These are phyloP conservation scores for Spinellus fusiger DNA, from an alignment of 192 early-diverging fungal species.

Conservation along the genomic window DNA sequence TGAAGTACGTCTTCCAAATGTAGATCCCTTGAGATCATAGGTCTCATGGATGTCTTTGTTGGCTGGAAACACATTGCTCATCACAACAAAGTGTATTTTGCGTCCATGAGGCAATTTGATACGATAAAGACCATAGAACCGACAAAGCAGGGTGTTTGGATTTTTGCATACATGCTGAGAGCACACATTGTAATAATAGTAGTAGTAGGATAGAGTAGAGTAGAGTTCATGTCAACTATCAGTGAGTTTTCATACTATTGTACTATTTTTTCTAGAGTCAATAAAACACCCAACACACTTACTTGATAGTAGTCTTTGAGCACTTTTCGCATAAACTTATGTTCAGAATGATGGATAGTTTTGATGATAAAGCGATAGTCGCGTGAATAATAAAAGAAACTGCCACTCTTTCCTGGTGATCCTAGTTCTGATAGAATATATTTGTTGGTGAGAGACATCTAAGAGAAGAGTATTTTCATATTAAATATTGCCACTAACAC, in stretches of 20 bases:
- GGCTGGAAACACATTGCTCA: constrained; percentile 97
- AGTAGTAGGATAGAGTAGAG: too few species aligned
- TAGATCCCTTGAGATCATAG: constrained; percentile 94
- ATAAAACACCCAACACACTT: too few species aligned
- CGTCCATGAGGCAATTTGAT: constrained; percentile 87
- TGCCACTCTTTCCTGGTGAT: constrained; percentile 93
- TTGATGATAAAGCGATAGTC: constrained; percentile 99
- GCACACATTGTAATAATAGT: too few species aligned
- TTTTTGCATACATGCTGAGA: constrained; percentile 73
- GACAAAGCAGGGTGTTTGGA: constrained; percentile 85
- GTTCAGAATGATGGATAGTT: constrained; percentile 90
- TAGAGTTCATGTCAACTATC: too few species aligned
- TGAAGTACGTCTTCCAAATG: constrained; percentile 74
- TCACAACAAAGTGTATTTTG: constrained; percentile 98
- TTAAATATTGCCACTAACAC: too few species aligned
- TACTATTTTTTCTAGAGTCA: too few species aligned
- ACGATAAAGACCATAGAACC: constrained; percentile 93
- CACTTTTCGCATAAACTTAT: constrained; percentile 87
- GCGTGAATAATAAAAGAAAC: constrained; percentile 95
- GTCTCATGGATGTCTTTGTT: constrained; percentile 96
- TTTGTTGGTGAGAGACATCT: constrained; percentile 89
- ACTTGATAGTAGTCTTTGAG: constrained; percentile 83
- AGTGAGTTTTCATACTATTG: too few species aligned
- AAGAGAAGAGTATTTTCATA: neutral
- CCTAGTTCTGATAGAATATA: constrained; percentile 94